Conservation (phyloP, 106 monocot species). For the Dendrobium nobile region DNA sequence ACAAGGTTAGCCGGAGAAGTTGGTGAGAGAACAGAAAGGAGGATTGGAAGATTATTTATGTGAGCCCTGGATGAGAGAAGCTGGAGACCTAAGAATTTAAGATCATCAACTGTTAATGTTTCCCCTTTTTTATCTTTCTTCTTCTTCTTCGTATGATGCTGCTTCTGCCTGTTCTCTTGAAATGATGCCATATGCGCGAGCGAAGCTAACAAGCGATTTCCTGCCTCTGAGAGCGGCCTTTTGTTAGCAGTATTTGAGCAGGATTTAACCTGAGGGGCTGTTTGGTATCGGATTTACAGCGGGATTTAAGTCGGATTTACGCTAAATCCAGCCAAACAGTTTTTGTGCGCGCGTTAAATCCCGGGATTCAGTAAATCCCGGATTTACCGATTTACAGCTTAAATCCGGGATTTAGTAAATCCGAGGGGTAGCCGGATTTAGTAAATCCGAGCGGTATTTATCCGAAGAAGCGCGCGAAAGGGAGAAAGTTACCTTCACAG, state of each 20-base stretch:
- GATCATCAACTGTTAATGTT: constrained; percentile 34
- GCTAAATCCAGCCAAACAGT: too few relatives aligned
- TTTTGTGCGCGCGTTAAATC: too few relatives aligned
- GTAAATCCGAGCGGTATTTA: too few relatives aligned
- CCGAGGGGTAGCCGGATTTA: too few relatives aligned
- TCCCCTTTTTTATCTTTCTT: background rate
- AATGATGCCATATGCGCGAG: background rate
- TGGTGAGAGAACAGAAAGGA: constrained; percentile 58
- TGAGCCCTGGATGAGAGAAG: constrained; percentile 62
- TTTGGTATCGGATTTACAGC: too few relatives aligned
- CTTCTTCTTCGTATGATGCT: constrained; percentile 8
- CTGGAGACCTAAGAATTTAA: constrained; percentile 45
- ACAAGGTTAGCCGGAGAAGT: constrained; percentile 39
- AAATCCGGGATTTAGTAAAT: too few relatives aligned
- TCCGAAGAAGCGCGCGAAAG: too few relatives aligned
- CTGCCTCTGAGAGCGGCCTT: background rate
- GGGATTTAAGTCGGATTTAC: too few relatives aligned
- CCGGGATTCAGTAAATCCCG: too few relatives aligned
- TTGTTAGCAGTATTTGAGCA: background rate
- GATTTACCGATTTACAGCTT: too few relatives aligned
- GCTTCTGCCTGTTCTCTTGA: background rate
- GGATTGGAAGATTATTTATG: constrained; percentile 78
- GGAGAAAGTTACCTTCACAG: too few relatives aligned
- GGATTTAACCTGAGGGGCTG: background rate
- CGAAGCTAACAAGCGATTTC: background rate